Evolutionary conservation across 495 filamentous ascomycete species (phyloP).

Genomic region (Astrothelium subdiscretum): DNA sequence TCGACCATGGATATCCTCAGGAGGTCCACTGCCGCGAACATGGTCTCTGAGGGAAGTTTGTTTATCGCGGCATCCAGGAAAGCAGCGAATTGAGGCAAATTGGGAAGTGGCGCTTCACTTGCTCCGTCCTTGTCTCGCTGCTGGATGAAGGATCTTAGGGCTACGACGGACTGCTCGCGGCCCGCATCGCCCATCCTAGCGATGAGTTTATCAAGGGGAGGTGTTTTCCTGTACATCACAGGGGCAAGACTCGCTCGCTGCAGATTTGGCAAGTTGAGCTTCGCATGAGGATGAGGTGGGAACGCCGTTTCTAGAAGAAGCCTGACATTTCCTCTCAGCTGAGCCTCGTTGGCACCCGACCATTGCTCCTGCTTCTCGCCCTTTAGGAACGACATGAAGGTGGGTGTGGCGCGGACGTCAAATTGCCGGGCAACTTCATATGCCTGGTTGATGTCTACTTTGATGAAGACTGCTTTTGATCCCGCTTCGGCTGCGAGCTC

Average conservation of each 20-base stretch:
- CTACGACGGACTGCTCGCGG: slow-evolving; percentile 41
- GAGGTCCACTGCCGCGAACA: slow-evolving; percentile 77
- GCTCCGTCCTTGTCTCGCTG: slow-evolving; percentile 40
- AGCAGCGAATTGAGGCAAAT: slow-evolving; percentile 41
- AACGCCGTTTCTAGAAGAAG: slow-evolving; percentile 65
- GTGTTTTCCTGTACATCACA: slow-evolving; percentile 65
- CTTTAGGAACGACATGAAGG: slow-evolving; percentile 78
- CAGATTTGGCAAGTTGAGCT: slow-evolving; percentile 57
- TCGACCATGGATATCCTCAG: slow-evolving; percentile 68
- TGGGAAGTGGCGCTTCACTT: slow-evolving; percentile 48
- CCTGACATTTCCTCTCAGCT: slow-evolving; percentile 59
- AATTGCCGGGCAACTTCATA: slow-evolving; percentile 57
- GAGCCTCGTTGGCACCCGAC: slow-evolving; percentile 59
- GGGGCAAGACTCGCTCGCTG: slow-evolving; percentile 49
- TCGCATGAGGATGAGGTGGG: slow-evolving; percentile 64
- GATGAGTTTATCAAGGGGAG: slow-evolving; percentile 73
- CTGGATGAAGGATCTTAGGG: slow-evolving; percentile 22
- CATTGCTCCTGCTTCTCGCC: slow-evolving; percentile 69
- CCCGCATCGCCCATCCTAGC: slow-evolving; percentile 54
- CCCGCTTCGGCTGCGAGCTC: slow-evolving; percentile 64
- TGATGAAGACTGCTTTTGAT: slow-evolving; percentile 62
- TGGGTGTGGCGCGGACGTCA: slow-evolving; percentile 65
- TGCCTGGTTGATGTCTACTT: slow-evolving; percentile 63
- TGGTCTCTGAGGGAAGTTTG: slow-evolving; percentile 41
- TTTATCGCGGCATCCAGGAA: slow-evolving; percentile 40